These are phyloP conservation scores for Fusarium veterinarium DNA, from an alignment of 2,329 filamentous ascomycete species.

Conservation along the genomic window DNA sequence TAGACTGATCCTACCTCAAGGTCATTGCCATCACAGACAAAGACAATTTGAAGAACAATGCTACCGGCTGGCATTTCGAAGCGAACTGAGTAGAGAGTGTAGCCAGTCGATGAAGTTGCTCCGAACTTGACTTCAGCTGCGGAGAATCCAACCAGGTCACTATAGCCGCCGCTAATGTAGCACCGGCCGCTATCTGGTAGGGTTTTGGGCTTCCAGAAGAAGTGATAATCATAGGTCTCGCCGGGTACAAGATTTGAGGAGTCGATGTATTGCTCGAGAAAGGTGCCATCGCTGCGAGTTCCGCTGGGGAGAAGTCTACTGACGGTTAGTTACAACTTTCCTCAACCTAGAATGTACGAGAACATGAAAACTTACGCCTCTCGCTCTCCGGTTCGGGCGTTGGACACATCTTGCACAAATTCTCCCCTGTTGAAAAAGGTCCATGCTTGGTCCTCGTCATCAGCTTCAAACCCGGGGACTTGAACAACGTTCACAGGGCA, in stretches of 20 bases:
- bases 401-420: background rate
- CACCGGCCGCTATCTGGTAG: background rate
- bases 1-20: background rate
- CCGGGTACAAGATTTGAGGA: accelerated
- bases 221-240: background rate
- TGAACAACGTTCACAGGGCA: background rate
- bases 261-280: background rate
- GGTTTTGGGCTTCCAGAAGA: conserved; percentile 4
- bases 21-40: too few relatives aligned
- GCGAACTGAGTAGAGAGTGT: background rate
- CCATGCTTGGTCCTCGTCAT: background rate
- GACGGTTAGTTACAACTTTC: background rate
- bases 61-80: background rate
- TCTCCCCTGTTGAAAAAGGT: background rate
- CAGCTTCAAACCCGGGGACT: background rate
- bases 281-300: accelerated
- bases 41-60: background rate
- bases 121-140: background rate
- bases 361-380: background rate
- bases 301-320: background rate
- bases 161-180: background rate
- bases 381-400: conserved; percentile 1
- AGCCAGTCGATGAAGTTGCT: conserved; percentile 5
- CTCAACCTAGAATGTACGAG: accelerated
- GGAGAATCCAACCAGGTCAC: accelerated